Base-by-base conservation (phyloP, 1,284 basidiomycete species). In the Ganoderma resinaceum region DNA sequence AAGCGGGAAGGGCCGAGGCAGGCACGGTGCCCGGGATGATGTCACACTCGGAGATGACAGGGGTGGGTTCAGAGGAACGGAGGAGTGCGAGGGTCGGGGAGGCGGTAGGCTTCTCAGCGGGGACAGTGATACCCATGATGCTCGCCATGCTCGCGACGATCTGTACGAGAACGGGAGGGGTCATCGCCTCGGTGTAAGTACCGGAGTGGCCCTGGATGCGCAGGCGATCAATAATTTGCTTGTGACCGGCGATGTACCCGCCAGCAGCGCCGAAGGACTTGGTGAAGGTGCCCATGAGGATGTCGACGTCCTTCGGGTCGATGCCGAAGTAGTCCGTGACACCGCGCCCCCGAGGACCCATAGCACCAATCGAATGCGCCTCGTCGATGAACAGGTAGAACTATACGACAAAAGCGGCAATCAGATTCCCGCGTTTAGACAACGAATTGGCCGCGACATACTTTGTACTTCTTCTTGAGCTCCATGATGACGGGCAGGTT, bases 241-340 rank as follows among this genome's bases (percentile, higher is more conserved):
- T 96, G 75, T 82, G 89, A 7, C 95, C 97, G 3, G 96, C 88
- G 74, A 99, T 92, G 83, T 99, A 99, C 18, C 97, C 97, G 65
- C 97, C 97, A 0, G 97, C 94, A 2, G 97, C 97, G 68, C 97
- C 98, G 78, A 99, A 99, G 0, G 97, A 98, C 82, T 99, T 99
- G 46, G 97, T 99, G 79, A 99, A 98, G 0, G 97, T 99, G 66
- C 97, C 97, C 97, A 99, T 99, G 72, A 98, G 89, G 72, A 99
- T 89, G 79, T 99, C 97, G 70, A 99, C 87, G 42, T 87, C 86
- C 12, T 86, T 85, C 2, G 97, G 96, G 76, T 95, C 85, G 70
- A 99, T 83, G 66, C 90, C 91, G 80, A 97, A 99, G 84, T 98
- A 99, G 80, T 99, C 97, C 69, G 92, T 91, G 5, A 99, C 95